phyloP scores from a whole-genome alignment of 2,329 filamentous ascomycete genomes.

The Pyrenochaeta sp. region DNA sequence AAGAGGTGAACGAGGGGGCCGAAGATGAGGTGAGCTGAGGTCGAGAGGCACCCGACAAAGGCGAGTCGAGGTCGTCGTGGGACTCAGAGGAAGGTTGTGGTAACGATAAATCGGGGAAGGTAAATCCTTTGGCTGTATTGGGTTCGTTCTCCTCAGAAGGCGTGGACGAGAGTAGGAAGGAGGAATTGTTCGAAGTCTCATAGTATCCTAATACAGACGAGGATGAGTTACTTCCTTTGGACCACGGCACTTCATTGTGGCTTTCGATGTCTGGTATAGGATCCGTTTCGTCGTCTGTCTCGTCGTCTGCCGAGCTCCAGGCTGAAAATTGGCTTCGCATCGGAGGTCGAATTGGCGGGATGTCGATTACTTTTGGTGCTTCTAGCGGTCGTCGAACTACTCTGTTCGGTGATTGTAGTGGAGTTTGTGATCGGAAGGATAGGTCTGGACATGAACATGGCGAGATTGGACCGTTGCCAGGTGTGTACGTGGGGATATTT shows the following conservation, averaged over 20 bases:
- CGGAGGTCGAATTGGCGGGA: slow-evolving; percentile 42
- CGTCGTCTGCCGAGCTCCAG: slow-evolving; percentile 48
- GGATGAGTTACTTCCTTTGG: slow-evolving; percentile 31
- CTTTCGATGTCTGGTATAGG: slow-evolving; percentile 21
- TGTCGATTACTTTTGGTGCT: slow-evolving; percentile 34
- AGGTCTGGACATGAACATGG: slow-evolving; percentile 44
- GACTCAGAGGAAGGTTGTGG: slow-evolving; percentile 15
- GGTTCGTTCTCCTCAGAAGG: slow-evolving; percentile 31
- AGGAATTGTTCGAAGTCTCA: slow-evolving; percentile 26
- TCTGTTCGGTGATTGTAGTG: slow-evolving; percentile 31
- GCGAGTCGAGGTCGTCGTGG: slow-evolving; percentile 27
- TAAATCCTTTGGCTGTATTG: slow-evolving; percentile 26
- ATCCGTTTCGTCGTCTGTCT: slow-evolving; percentile 34
- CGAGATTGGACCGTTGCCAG: slow-evolving; percentile 21
- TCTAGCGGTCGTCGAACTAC: slow-evolving; percentile 22
- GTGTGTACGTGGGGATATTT: slow-evolving; percentile 42
- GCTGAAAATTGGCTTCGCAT: slow-evolving; percentile 45
- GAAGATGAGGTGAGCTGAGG: slow-evolving; percentile 41
- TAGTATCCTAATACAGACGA: slow-evolving; percentile 44
- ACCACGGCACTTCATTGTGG: slow-evolving; percentile 5
- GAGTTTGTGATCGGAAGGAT: slow-evolving; percentile 23
- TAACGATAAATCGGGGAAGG: slow-evolving; percentile 27
- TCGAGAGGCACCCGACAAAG: slow-evolving; percentile 33
- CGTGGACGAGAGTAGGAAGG: slow-evolving; percentile 44
- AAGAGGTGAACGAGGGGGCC: slow-evolving; percentile 40